Conservation (phyloP, 2,329 filamentous ascomycete genomes). For the Xylaria sp. region DNA sequence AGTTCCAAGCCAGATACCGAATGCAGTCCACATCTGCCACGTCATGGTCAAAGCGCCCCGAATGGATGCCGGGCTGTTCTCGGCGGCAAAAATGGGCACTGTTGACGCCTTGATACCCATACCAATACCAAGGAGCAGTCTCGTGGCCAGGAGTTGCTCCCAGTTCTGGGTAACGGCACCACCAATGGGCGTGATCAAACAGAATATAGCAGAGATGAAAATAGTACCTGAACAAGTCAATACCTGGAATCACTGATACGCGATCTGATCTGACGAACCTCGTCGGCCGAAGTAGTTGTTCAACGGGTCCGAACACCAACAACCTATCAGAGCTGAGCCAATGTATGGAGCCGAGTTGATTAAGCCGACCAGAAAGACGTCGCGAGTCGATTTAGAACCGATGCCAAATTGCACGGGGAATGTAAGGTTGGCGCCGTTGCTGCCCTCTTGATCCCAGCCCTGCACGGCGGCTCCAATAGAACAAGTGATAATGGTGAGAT, state of each 20-base stretch:
- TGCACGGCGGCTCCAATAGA: conserved; percentile 73
- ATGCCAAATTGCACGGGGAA: conserved; percentile 63
- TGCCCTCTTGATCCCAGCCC: conserved; percentile 70
- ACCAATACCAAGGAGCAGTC: conserved; percentile 76
- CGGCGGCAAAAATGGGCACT: conserved; percentile 76
- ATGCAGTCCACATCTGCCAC: conserved; percentile 73
- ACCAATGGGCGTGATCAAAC: conserved; percentile 58
- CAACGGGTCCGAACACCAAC: conserved; percentile 64
- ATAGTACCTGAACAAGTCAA: conserved; percentile 64
- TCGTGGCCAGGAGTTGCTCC: conserved; percentile 67
- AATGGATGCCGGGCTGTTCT: conserved; percentile 71
- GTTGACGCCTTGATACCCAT: conserved; percentile 77
- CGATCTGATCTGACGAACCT: conserved; percentile 23
- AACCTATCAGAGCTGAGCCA: conserved; percentile 55
- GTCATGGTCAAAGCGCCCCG: conserved; percentile 81
- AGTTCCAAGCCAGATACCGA: conserved; percentile 66
- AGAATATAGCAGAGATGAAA: conserved; percentile 76
- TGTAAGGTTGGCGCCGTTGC: conserved; percentile 67
- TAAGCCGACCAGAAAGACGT: conserved; percentile 55
- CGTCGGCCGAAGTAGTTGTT: conserved; percentile 68
- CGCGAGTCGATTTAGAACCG: conserved; percentile 35
- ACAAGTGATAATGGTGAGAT: conserved; percentile 70
- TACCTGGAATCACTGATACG: neutral
- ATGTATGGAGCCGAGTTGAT: conserved; percentile 58
- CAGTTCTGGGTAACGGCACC: conserved; percentile 39